Conservation (phyloP, 768 basidiomycete genomes). For the Hygrocybe punicea region DNA sequence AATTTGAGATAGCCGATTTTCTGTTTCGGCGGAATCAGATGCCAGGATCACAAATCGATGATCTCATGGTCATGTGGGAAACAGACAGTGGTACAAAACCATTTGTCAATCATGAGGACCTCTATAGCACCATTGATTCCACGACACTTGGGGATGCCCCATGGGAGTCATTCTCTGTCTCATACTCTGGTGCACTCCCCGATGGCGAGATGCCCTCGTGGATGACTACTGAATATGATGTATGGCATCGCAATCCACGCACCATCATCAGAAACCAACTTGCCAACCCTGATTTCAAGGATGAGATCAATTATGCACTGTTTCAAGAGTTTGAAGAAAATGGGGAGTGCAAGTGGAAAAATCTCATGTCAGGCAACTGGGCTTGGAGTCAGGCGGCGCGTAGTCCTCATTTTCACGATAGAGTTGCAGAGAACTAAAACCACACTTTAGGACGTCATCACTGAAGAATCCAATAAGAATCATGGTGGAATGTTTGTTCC, state of each 20-base stretch:
- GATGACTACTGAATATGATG: slow-evolving; percentile 28
- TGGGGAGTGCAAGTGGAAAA: slow-evolving; percentile 23
- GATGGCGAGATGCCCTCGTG: slow-evolving; percentile 20
- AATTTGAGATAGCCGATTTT: slow-evolving; percentile 6
- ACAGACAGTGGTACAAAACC: neutral
- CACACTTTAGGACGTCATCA: slow-evolving; percentile 24
- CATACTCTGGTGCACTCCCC: neutral
- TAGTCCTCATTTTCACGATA: neutral
- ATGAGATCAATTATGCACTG: slow-evolving; percentile 32
- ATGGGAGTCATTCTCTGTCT: neutral
- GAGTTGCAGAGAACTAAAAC: neutral
- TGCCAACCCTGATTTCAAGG: slow-evolving; percentile 34
- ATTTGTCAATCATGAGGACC: neutral
- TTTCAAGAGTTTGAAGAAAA: slow-evolving; percentile 23
- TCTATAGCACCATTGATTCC: too few relatives aligned
- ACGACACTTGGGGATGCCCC: too few relatives aligned
- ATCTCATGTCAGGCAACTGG: slow-evolving; percentile 43
- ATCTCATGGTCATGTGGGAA: slow-evolving; percentile 1
- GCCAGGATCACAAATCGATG: slow-evolving; percentile 2
- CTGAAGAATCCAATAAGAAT: slow-evolving; percentile 14
- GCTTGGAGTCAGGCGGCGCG: slow-evolving; percentile 33
- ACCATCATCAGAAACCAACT: slow-evolving; percentile 29
- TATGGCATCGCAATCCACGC: slow-evolving; percentile 34
- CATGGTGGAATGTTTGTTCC: slow-evolving; percentile 32
- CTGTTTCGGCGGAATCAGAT: slow-evolving; percentile 2